phyloP scores from a whole-genome alignment of 2,329 filamentous ascomycete species.

The Ophiostoma tasmaniense region DNA sequence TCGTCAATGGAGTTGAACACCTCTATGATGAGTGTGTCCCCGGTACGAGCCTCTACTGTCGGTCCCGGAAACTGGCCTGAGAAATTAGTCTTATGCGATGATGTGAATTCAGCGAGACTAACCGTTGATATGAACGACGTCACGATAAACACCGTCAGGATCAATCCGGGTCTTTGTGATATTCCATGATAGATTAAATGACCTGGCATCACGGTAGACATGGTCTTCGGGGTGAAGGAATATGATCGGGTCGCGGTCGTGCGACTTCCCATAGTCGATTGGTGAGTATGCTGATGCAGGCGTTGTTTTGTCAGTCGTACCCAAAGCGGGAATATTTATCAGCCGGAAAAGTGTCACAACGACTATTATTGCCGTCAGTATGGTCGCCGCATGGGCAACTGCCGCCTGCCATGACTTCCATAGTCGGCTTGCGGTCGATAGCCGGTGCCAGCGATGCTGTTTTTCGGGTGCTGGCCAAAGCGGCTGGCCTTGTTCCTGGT shows the following conservation, averaged over 20 bases:
- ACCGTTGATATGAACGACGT: conserved; percentile 43
- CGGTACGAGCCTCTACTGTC: conserved; percentile 38
- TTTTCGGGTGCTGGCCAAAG: not conserved
- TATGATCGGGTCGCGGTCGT: not conserved
- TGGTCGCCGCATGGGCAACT: not conserved
- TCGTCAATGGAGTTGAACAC: conserved; percentile 36
- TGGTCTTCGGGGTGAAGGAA: conserved; percentile 36
- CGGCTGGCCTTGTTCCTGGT: not conserved
- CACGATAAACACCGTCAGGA: conserved; percentile 43
- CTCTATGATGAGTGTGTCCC: conserved; percentile 36
- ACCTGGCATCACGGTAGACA: conserved; percentile 28
- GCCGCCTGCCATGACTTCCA: not conserved
- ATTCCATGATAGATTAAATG: conserved; percentile 32
- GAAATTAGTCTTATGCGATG: not conserved
- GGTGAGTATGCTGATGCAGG: not conserved
- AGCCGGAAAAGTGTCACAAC: not conserved
- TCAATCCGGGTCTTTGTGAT: conserved; percentile 32
- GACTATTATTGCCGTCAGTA: not conserved
- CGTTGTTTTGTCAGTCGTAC: too few species aligned
- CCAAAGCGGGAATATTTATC: not conserved
- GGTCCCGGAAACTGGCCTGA: conserved; percentile 37
- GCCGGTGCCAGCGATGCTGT: not conserved
- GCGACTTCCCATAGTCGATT: not conserved
- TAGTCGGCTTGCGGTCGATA: not conserved
- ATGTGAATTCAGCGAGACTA: not conserved